These are phyloP conservation scores for Agrocybe chaxingu DNA, from an alignment of 768 basidiomycete genomes.

Conservation along the genomic window DNA sequence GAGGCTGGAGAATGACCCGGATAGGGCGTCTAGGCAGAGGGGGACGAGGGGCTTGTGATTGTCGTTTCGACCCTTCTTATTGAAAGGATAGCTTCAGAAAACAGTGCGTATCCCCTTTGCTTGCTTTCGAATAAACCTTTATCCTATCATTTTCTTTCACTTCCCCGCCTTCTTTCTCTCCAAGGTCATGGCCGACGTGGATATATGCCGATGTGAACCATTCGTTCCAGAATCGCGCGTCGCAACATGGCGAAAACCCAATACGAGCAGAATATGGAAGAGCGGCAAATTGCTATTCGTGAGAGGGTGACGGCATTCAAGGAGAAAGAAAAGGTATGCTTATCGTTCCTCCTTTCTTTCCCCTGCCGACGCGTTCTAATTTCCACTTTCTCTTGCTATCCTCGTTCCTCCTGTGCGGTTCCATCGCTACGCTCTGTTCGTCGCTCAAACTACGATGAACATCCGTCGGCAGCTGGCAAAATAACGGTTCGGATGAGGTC, in stretches of 20 bases:
- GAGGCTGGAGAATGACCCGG: conserved; percentile 60
- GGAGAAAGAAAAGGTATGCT: no score
- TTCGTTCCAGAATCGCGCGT: conserved; percentile 52
- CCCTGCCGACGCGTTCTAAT: no score
- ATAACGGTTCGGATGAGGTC: no score
- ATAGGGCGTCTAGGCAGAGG: conserved; percentile 73
- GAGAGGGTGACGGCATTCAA: no score
- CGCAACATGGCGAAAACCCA: conserved; percentile 66
- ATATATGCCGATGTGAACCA: no score
- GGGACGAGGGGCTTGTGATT: conserved; percentile 73
- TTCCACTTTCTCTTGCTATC: no score
- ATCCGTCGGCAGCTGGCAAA: no score
- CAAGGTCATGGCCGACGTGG: no score
- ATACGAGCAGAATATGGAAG: conserved; percentile 60
- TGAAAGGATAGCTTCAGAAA: conserved; percentile 79
- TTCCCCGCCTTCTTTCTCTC: background rate
- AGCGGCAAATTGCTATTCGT: conserved; percentile 44
- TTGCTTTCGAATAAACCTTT: conserved; percentile 2
- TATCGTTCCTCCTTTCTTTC: no score
- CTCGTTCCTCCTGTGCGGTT: no score
- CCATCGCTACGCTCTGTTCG: no score
- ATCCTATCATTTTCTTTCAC: background rate
- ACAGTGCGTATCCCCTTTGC: conserved; percentile 44
- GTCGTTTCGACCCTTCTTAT: conserved; percentile 81
- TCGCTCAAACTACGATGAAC: no score